These are phyloP conservation scores for Suillus subaureus DNA, from an alignment of 768 basidiomycete species.

Conservation along the genomic window DNA sequence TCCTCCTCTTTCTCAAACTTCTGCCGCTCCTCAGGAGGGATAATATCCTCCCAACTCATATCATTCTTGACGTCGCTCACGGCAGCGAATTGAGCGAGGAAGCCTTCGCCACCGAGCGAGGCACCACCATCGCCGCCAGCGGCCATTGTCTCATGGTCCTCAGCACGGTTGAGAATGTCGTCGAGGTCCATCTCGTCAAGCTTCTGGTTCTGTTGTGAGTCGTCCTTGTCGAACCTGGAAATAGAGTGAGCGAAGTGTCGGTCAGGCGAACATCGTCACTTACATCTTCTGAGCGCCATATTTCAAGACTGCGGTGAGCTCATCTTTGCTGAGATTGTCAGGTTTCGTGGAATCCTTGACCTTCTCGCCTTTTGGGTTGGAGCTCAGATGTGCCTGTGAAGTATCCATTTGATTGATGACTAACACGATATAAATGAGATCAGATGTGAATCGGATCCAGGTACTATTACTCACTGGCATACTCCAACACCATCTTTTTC, in stretches of 20 bases:
- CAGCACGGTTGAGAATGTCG: conserved; percentile 95
- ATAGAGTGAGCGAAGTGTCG: conserved; percentile 15
- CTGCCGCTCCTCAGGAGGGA: conserved; percentile 89
- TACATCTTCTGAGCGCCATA: conserved; percentile 98
- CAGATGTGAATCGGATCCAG: conserved; percentile 15
- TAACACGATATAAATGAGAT: conserved; percentile 33
- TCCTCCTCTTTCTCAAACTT: conserved; percentile 83
- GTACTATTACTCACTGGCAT: conserved; percentile 79
- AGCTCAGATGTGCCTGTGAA: conserved; percentile 92
- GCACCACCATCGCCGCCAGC: conserved; percentile 75
- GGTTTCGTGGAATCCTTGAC: conserved; percentile 72
- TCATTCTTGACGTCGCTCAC: conserved; percentile 99
- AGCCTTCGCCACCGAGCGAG: conserved; percentile 96
- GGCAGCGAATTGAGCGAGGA: conserved; percentile 92
- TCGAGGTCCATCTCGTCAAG: conserved; percentile 99
- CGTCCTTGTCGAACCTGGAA: conserved; percentile 94
- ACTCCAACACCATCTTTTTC: conserved; percentile 99
- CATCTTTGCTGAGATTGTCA: conserved; percentile 91
- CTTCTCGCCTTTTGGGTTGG: conserved; percentile 75
- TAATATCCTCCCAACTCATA: conserved; percentile 99
- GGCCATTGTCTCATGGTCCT: conserved; percentile 93
- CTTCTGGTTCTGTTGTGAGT: conserved; percentile 88
- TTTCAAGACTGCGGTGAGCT: conserved; percentile 95
- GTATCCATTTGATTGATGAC: conserved; percentile 99
- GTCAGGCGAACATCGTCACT: conserved; percentile 29